Percentiles rank a stretch among this genome's conserved stretches.
These are phyloP conservation scores for Phytophthora cactorum DNA, from an alignment of 352 stramenopile genomes.

Conservation along the genomic window DNA sequence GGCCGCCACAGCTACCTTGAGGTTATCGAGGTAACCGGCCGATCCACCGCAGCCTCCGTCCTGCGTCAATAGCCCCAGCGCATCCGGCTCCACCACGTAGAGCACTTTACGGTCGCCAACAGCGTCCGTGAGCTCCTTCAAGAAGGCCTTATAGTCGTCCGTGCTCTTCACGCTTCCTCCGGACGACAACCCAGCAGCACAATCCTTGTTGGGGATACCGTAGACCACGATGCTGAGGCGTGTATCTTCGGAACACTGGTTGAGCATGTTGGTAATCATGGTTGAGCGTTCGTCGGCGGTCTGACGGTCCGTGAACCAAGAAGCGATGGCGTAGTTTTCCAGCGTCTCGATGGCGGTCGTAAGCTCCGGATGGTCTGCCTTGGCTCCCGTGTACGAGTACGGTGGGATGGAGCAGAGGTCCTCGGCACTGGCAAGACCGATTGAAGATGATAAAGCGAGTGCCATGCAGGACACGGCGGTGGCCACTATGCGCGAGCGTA, in stretches of 20 bases:
- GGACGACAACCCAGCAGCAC: conserved; percentile 52
- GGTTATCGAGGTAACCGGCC: conserved; percentile 58
- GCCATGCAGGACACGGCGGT: conserved; percentile 25
- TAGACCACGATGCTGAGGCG: conserved; percentile 69
- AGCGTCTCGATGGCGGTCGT: conserved; percentile 40
- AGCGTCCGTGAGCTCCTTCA: conserved; percentile 42
- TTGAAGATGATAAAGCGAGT: conserved; percentile 21
- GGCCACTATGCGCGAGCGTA: conserved; percentile 15
- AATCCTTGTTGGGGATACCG: conserved; percentile 81
- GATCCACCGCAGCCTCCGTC: conserved; percentile 48
- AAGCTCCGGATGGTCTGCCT: conserved; percentile 39
- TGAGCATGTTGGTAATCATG: conserved; percentile 19
- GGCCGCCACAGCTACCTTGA: conserved; percentile 45
- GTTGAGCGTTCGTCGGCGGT: conserved; percentile 27
- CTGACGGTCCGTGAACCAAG: conserved; percentile 60
- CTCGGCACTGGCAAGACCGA: conserved; percentile 9
- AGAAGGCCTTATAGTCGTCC: conserved; percentile 53
- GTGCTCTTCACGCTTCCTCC: conserved; percentile 45
- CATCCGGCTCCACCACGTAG: conserved; percentile 78
- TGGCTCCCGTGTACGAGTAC: conserved; percentile 44
- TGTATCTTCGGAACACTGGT: conserved; percentile 38
- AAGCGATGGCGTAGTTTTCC: conserved; percentile 46
- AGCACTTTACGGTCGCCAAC: conserved; percentile 66
- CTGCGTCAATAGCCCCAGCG: conserved; percentile 52
- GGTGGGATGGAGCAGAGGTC: conserved; percentile 49